Evolutionary conservation across 495 filamentous ascomycete genomes (phyloP).

Genomic region (Lophiotrema nucula): DNA sequence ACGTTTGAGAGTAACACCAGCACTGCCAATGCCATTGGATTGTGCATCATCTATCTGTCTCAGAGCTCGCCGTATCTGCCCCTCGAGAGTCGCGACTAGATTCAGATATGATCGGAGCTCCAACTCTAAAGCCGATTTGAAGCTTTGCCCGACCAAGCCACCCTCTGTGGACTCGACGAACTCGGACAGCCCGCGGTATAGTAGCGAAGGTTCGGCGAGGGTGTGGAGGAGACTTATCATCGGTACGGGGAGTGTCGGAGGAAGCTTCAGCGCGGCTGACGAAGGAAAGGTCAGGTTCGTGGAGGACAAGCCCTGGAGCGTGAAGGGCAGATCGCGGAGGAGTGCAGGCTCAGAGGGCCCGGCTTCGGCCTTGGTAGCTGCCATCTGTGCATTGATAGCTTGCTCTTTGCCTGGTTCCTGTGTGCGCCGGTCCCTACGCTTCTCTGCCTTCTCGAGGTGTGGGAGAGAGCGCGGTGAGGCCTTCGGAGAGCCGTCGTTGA

Average conservation of each 20-base stretch:
- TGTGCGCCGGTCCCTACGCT: constrained; percentile 66
- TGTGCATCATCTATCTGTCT: constrained; percentile 64
- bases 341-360: constrained; percentile 64
- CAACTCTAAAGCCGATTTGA: constrained; percentile 81
- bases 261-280: constrained; percentile 66
- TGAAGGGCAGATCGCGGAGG: constrained; percentile 87
- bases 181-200: constrained; percentile 73
- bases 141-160: constrained; percentile 82
- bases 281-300: constrained; percentile 73
- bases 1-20: constrained; percentile 91
- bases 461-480: constrained; percentile 6
- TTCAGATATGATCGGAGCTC: constrained; percentile 89
- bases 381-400: constrained; percentile 4
- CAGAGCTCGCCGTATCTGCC: constrained; percentile 82
- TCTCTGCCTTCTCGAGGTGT: constrained; percentile 47
- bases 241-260: constrained; percentile 74
- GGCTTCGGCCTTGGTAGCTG: not conserved
- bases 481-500: constrained; percentile 27
- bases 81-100: constrained; percentile 89
- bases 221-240: constrained; percentile 85
- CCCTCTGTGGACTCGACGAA: constrained; percentile 75
- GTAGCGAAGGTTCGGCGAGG: constrained; percentile 85
- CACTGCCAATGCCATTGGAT: constrained; percentile 70
- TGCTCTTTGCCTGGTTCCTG: constrained; percentile 61
- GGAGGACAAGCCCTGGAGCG: constrained; percentile 88